Evolutionary conservation across 352 stramenopile species (phyloP).

Genomic region (Peronospora belbahrii): DNA sequence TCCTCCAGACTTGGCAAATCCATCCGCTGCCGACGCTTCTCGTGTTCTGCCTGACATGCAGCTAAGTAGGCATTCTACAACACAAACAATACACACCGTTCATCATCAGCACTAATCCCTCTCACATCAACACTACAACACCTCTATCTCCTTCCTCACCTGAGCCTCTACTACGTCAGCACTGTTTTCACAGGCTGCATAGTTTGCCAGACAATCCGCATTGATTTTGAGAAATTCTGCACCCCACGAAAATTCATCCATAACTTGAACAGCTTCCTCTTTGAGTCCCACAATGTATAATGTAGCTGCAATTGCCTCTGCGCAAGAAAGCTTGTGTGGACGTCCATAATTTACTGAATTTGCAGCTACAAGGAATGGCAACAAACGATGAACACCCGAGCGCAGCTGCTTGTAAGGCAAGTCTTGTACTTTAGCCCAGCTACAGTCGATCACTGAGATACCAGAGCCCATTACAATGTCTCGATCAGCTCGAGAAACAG

Average conservation of each 20-base stretch:
- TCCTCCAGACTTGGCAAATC: constrained; percentile 55
- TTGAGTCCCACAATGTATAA: constrained; percentile 95
- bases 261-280: constrained; percentile 81
- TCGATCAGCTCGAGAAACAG: constrained; percentile 87
- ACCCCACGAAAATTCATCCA: constrained; percentile 92
- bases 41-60: constrained; percentile 52
- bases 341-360: constrained; percentile 99
- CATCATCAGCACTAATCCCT: constrained; percentile 4
- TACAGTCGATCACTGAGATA: constrained; percentile 96
- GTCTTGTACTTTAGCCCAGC: constrained; percentile 94
- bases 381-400: constrained; percentile 89
- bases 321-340: constrained; percentile 93
- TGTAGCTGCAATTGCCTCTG: constrained; percentile 94
- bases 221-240: constrained; percentile 93
- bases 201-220: constrained; percentile 86
- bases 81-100: neutral
- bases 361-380: constrained; percentile 96
- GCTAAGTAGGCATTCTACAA: constrained; percentile 51
- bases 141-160: constrained; percentile 9
- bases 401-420: constrained; percentile 94
- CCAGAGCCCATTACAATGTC: constrained; percentile 72
- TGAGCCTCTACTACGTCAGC: constrained; percentile 72
- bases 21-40: constrained; percentile 43
- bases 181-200: constrained; percentile 64
- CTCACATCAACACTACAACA: neutral